Evolutionary conservation across 2,329 filamentous ascomycete genomes (phyloP).

Genomic region (Sclerotinia glacialis): DNA sequence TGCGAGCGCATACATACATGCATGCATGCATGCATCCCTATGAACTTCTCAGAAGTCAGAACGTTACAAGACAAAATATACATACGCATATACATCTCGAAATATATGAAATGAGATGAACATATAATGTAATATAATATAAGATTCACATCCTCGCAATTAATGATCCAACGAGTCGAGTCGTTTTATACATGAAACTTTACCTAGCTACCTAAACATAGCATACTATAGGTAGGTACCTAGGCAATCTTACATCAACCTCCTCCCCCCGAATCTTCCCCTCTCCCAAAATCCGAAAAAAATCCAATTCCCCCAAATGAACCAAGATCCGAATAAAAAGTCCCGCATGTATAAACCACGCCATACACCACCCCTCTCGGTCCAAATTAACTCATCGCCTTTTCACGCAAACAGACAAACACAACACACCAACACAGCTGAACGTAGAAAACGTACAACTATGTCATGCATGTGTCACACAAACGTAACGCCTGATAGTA

Average conservation of each 20-base stretch:
- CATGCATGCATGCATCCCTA: too few relatives aligned
- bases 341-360: neutral
- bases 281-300: neutral
- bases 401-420: neutral
- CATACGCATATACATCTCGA: neutral
- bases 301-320: neutral
- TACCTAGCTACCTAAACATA: neutral
- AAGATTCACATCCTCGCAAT: too few relatives aligned
- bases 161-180: too few relatives aligned
- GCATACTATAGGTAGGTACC: neutral
- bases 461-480: neutral
- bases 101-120: neutral
- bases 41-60: too few relatives aligned
- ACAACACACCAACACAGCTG: neutral
- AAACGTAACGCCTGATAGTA: constrained; percentile 2
- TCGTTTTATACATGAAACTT: neutral
- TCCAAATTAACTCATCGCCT: neutral
- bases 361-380: constrained; percentile 1
- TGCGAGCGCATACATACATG: neutral
- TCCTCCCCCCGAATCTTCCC: neutral
- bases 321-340: neutral
- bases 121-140: neutral
- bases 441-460: neutral
- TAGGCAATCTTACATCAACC: neutral
- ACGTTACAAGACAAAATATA: too few relatives aligned